Conservation (phyloP, 257 asterid genomes). For the Galeopsis tetrahit region DNA sequence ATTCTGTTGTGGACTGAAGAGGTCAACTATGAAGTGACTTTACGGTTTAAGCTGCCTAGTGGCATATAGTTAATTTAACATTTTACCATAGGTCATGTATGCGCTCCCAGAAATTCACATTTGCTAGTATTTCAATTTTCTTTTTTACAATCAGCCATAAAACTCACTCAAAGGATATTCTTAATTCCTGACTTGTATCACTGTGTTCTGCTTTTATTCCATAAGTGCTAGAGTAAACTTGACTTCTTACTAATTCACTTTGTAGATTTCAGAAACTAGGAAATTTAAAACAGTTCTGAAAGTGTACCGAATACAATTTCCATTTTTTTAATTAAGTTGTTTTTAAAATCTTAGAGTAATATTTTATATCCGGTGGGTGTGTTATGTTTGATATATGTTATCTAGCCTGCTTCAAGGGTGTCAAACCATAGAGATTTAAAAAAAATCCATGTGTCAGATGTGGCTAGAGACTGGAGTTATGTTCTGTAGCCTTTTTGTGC, state of each 20-base stretch:
- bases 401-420: neutral
- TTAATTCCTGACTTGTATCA: neutral
- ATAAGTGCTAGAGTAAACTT: neutral
- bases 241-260: neutral
- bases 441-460: neutral
- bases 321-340: neutral
- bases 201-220: neutral
- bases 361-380: slow-evolving; percentile 17
- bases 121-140: slow-evolving; percentile 1
- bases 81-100: neutral
- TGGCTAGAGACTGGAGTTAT: neutral
- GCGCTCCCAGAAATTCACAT: slow-evolving; percentile 7
- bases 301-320: neutral
- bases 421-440: neutral
- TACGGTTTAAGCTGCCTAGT: slow-evolving; percentile 18
- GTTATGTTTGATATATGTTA: neutral
- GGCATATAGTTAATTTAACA: neutral
- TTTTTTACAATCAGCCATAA: slow-evolving; percentile 11
- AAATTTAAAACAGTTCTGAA: neutral
- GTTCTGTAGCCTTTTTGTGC: neutral
- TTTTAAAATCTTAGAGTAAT: neutral
- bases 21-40: neutral
- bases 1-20: slow-evolving; percentile 6
- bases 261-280: slow-evolving; percentile 7
- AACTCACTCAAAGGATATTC: slow-evolving; percentile 7